Evolutionary conservation across 345 rosid genomes (phyloP).

Genomic region (Cardiospermum halicacabum): DNA sequence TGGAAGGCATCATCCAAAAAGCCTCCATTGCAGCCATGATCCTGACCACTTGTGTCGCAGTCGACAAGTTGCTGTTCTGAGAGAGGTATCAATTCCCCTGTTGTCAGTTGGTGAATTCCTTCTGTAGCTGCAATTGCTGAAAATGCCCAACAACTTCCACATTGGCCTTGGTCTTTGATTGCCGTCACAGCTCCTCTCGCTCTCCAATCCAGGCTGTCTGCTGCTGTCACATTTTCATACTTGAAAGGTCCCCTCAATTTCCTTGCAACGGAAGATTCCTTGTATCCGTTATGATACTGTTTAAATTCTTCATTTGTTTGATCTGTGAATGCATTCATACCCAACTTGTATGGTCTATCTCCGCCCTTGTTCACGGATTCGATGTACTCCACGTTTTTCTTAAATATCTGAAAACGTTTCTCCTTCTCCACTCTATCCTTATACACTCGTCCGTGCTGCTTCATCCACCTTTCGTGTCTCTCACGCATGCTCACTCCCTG

Average conservation of each 20-base stretch:
- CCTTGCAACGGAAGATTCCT: not conserved
- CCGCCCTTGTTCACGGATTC: constrained; percentile 25
- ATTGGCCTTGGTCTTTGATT: too few species aligned
- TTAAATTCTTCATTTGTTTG: constrained; percentile 20
- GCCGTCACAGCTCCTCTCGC: too few species aligned
- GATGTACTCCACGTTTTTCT: constrained; percentile 27
- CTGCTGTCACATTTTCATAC: too few species aligned
- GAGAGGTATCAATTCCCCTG: constrained; percentile 27
- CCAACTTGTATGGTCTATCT: constrained; percentile 23
- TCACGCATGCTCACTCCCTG: constrained; percentile 17
- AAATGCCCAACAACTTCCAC: constrained; percentile 66
- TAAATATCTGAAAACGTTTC: constrained; percentile 29
- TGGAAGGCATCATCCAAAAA: constrained; percentile 29
- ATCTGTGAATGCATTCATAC: constrained; percentile 34
- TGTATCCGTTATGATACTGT: constrained; percentile 1
- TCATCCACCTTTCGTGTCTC: constrained; percentile 36
- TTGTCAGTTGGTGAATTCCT: constrained; percentile 35
- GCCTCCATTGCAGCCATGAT: constrained; percentile 45
- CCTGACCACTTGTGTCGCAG: constrained; percentile 30
- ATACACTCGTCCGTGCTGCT: constrained; percentile 15
- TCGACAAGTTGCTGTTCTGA: constrained; percentile 70
- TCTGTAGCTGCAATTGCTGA: constrained; percentile 43
- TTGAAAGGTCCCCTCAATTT: too few species aligned
- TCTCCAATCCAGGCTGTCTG: too few species aligned
- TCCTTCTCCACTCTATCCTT: constrained; percentile 21